phyloP scores from a whole-genome alignment of 2,329 filamentous ascomycete genomes.

The Zymoseptoria tritici region DNA sequence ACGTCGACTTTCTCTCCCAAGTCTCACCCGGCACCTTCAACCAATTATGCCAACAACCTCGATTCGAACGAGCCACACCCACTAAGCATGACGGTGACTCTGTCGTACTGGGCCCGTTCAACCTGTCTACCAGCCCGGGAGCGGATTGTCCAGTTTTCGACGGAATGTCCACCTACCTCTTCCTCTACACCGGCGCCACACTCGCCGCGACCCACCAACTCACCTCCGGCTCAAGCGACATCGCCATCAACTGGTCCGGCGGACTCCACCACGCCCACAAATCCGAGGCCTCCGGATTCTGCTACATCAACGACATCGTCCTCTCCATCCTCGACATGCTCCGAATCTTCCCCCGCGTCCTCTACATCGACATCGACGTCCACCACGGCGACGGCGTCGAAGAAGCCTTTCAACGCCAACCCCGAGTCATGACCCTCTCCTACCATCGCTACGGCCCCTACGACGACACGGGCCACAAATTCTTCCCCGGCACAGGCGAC shows the following conservation, averaged over 20 bases:
- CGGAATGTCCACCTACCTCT: slow-evolving; percentile 90
- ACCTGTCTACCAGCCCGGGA: slow-evolving; percentile 53
- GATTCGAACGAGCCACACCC: slow-evolving; percentile 36
- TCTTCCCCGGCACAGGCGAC: slow-evolving; percentile 63
- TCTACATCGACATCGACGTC: slow-evolving; percentile 93
- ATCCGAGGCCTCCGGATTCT: slow-evolving; percentile 88
- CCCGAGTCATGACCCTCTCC: slow-evolving; percentile 84
- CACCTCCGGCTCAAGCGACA: slow-evolving; percentile 77
- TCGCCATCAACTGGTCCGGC: slow-evolving; percentile 96
- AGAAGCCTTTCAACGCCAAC: slow-evolving; percentile 82
- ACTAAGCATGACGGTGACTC: slow-evolving; percentile 39
- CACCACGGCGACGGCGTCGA: slow-evolving; percentile 89
- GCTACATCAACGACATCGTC: slow-evolving; percentile 98
- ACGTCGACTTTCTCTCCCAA: slow-evolving; percentile 71
- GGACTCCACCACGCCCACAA: slow-evolving; percentile 96
- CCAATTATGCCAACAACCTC: slow-evolving; percentile 45
- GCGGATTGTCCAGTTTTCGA: slow-evolving; percentile 97
- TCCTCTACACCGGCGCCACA: slow-evolving; percentile 83
- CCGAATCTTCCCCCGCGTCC: slow-evolving; percentile 70
- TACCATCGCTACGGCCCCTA: slow-evolving; percentile 92
- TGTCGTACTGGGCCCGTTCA: slow-evolving; percentile 55
- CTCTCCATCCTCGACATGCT: slow-evolving; percentile 84
- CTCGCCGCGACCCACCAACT: slow-evolving; percentile 88
- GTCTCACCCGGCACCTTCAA: slow-evolving; percentile 33
- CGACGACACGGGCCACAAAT: slow-evolving; percentile 47